phyloP scores from a whole-genome alignment of 345 rosid genomes.

The Nephelium lappaceum region DNA sequence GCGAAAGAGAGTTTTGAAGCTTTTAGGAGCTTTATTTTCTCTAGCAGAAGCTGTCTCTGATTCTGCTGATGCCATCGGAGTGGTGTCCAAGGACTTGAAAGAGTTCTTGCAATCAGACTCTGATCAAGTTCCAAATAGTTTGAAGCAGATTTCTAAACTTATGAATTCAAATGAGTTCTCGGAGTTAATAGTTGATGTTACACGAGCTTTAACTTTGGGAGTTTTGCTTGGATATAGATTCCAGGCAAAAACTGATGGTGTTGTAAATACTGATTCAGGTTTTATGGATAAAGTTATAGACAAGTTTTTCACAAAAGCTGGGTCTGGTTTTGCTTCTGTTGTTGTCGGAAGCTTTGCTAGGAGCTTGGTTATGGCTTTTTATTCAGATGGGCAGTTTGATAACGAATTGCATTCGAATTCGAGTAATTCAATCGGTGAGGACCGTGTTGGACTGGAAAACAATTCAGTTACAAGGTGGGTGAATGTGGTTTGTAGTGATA shows the following conservation, averaged over 20 bases:
- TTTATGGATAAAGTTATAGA: conserved; percentile 58
- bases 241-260: conserved; percentile 23
- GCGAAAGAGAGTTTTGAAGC: conserved; percentile 52
- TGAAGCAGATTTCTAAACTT: conserved; percentile 72
- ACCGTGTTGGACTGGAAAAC: conserved; percentile 14
- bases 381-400: conserved; percentile 17
- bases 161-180: conserved; percentile 59
- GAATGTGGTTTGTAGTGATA: conserved; percentile 49
- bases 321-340: conserved; percentile 75
- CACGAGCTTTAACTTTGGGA: conserved; percentile 62
- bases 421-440: background rate
- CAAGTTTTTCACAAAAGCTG: conserved; percentile 63
- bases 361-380: conserved; percentile 59
- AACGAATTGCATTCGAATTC: conserved; percentile 13
- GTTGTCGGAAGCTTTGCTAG: conserved; percentile 85
- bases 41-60: conserved; percentile 61
- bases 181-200: conserved; percentile 39
- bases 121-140: conserved; percentile 69
- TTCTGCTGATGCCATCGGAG: conserved; percentile 51
- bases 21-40: conserved; percentile 53
- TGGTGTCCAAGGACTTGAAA: conserved; percentile 59
- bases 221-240: conserved; percentile 43
- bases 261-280: conserved; percentile 31
- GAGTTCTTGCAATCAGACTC: conserved; percentile 61
- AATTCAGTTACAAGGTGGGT: conserved; percentile 36